Evolutionary conservation across 495 filamentous ascomycete genomes (phyloP).

Genomic region (Penicillium samsonianum): DNA sequence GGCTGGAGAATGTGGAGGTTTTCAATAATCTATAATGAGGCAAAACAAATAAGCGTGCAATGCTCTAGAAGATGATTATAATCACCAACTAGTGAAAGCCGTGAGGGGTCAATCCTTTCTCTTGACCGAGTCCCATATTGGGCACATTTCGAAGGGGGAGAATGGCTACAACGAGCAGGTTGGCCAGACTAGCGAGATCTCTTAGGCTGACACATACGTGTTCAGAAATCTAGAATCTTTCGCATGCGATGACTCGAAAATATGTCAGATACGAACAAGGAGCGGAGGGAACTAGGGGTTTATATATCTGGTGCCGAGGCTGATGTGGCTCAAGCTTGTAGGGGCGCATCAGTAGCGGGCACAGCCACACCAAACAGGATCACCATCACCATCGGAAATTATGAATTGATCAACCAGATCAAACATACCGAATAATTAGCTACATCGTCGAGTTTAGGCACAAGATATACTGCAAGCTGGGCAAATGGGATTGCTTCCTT

Average conservation of each 20-base stretch:
- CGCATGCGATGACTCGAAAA: too few relatives aligned
- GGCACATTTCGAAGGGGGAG: neutral
- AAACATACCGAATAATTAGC: too few relatives aligned
- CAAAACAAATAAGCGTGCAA: neutral
- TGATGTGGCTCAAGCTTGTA: neutral
- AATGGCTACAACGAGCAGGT: neutral
- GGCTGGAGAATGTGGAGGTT: slow-evolving; percentile 9
- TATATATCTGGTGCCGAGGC: neutral
- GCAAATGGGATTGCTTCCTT: too few relatives aligned
- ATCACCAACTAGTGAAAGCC: neutral
- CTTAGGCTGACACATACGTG: too few relatives aligned
- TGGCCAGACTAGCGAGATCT: too few relatives aligned
- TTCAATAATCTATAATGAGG: slow-evolving; percentile 1
- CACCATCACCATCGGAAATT: too few relatives aligned
- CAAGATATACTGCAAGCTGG: too few relatives aligned
- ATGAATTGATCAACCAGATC: too few relatives aligned
- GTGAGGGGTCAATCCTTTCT: neutral
- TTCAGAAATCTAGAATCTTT: too few relatives aligned
- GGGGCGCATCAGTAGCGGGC: neutral
- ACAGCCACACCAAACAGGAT: neutral
- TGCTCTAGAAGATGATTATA: neutral
- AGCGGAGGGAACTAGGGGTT: neutral
- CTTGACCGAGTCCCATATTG: neutral
- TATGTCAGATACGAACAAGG: neutral
- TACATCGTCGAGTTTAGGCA: too few relatives aligned